Evolutionary conservation across 2,329 filamentous ascomycete species (phyloP).

Genomic region (Colletotrichum tropicale): DNA sequence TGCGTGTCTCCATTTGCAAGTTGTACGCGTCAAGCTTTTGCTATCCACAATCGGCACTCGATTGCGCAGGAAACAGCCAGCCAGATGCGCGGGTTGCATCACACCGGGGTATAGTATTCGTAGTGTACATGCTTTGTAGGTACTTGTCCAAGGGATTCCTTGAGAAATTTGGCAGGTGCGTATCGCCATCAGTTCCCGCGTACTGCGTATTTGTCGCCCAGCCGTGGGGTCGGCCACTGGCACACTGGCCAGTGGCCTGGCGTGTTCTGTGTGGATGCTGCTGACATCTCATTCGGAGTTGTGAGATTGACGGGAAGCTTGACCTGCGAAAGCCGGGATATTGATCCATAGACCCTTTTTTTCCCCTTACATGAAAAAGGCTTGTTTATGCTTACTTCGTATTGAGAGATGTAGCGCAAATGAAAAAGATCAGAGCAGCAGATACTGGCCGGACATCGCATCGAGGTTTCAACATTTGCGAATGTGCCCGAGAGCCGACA

Average conservation of each 20-base stretch:
- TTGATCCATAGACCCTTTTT: background rate
- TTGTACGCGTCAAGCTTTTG: conserved; percentile 10
- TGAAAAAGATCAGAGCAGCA: background rate
- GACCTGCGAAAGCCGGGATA: background rate
- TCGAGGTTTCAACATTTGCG: background rate
- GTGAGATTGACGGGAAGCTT: conserved; percentile 8
- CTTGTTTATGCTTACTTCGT: background rate
- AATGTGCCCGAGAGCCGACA: background rate
- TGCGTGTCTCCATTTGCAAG: background rate
- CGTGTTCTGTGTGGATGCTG: background rate
- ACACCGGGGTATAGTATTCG: background rate
- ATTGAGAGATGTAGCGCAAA: background rate
- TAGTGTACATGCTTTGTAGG: background rate
- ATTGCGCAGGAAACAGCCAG: background rate
- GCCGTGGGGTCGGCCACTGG: background rate
- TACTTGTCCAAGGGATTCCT: background rate
- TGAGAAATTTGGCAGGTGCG: background rate
- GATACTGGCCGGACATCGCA: background rate
- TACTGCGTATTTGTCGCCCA: background rate
- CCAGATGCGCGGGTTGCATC: background rate
- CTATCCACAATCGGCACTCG: background rate
- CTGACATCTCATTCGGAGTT: background rate
- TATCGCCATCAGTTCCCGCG: background rate
- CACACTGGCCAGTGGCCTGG: background rate
- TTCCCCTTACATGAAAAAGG: background rate